A percentile compares a stretch with the other conserved stretches of the same genome.
Evolutionary conservation across 345 rosid species (phyloP).

Genomic region (Pugionium cornutum): DNA sequence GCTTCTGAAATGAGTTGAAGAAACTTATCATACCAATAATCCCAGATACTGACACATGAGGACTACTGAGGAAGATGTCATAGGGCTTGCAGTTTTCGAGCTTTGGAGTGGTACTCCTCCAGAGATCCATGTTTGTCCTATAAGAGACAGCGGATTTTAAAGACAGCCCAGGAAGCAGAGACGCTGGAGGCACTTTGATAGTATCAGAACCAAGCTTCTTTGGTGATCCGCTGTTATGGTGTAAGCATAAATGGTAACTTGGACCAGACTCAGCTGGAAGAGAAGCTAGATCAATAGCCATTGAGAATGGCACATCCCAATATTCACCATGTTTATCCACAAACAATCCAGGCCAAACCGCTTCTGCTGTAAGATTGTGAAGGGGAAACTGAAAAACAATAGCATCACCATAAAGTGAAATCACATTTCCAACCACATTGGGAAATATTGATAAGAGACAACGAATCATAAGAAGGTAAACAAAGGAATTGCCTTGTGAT

Average conservation of each 20-base stretch:
- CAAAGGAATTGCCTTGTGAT: conserved; percentile 55
- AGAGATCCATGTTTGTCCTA: conserved; percentile 61
- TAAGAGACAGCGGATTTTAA: conserved; percentile 65
- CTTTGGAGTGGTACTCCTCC: conserved; percentile 73
- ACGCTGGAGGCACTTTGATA: conserved; percentile 46
- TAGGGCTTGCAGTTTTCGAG: conserved; percentile 66
- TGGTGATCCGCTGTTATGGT: conserved; percentile 57
- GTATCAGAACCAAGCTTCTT: conserved; percentile 46
- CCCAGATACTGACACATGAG: conserved; percentile 73
- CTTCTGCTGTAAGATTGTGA: conserved; percentile 70
- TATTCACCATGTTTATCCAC: conserved; percentile 61
- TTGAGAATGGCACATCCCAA: conserved; percentile 83
- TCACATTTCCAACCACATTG: conserved; percentile 15
- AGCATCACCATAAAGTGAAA: not conserved
- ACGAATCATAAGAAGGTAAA: conserved; percentile 1
- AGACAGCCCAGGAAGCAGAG: conserved; percentile 69
- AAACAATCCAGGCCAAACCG: conserved; percentile 74
- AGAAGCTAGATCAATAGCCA: conserved; percentile 73
- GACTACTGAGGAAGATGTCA: conserved; percentile 76
- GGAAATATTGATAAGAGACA: not conserved
- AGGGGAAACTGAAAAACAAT: conserved; percentile 57
- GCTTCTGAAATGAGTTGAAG: conserved; percentile 1
- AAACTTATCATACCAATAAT: conserved; percentile 63
- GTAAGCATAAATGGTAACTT: conserved; percentile 69
- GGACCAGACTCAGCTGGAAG: conserved; percentile 62